These are phyloP conservation scores for Spergularia bocconei DNA, from an alignment of 148 eudicot species.

Conservation along the genomic window DNA sequence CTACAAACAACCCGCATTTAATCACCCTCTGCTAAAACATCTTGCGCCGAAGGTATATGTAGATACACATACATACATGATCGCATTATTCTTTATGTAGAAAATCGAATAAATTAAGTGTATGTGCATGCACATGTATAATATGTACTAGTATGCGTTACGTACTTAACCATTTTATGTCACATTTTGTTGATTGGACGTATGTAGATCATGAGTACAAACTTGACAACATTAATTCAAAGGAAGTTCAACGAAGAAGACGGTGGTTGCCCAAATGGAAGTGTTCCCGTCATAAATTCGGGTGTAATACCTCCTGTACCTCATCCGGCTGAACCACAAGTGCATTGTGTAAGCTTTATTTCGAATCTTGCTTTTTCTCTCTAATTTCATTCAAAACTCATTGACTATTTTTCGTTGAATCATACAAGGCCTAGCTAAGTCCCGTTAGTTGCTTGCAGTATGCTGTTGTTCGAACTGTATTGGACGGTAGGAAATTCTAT, in stretches of 20 bases:
- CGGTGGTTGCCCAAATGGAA: not conserved
- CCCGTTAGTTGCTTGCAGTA: not conserved
- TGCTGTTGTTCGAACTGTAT: slow-evolving; percentile 2
- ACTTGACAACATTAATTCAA: not conserved
- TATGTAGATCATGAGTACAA: not conserved
- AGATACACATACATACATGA: too few relatives aligned
- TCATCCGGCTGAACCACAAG: not conserved
- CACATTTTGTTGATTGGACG: not conserved
- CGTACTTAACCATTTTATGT: too few relatives aligned
- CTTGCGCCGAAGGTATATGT: not conserved
- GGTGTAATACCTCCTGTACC: not conserved
- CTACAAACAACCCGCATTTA: not conserved
- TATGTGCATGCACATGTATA: too few relatives aligned
- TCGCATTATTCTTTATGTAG: too few relatives aligned
- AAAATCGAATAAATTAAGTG: too few relatives aligned
- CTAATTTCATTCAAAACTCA: too few relatives aligned
- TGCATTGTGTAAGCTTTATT: not conserved
- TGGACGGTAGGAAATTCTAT: not conserved
- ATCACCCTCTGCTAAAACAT: not conserved
- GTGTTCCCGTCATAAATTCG: not conserved
- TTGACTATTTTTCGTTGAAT: not conserved
- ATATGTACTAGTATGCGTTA: too few relatives aligned
- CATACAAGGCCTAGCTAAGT: not conserved
- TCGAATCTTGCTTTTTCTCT: too few relatives aligned
- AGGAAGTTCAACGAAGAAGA: too few relatives aligned